Evolutionary conservation across 306 rosid species (phyloP), one percentile per base, ranked within the genome.

Genomic region (Hippophae rhamnoides): DNA sequence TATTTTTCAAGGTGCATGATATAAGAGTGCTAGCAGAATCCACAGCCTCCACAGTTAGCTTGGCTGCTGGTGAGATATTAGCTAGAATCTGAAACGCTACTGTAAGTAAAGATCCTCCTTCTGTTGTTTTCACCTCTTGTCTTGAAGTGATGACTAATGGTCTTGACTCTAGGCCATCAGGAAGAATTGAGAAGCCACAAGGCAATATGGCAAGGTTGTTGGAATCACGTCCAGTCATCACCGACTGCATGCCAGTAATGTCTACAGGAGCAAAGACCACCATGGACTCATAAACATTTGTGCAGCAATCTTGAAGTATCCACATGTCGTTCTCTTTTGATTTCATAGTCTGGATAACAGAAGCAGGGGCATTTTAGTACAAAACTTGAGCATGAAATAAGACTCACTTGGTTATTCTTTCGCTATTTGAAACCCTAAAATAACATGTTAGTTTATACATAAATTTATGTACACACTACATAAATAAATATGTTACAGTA

Each of bases 251-350:
- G 41, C 97, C 88, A 0, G 74, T 9, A 12, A 80, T 79, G 73
- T 93, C 96, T 60, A 84, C 99, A 0, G 83, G 86, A 45, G 94
- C 92, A 54, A 83, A 88, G 8, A 88, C 97, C 75, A 93, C 94
- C 90, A 77, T 82, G 25, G 99, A 93, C 65, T 93, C 99, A 6
- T 68, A 88, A 10, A 80, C 41, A 54, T 93, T 93, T 70, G 92
- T 84, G 86, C 93, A 80, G 84, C 85, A 75, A 76, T 93, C 99
- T 84, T 93, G 99, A 13, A 93, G 64, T 48, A 93, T 56, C 99
- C 97, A 93, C 86, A 75, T 76, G 68, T 74, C 81, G 64, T 72
- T 88, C 60, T 88, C 99, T 42, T 84, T 86, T 11, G 88, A 72
- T 81, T 82, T 82, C 13, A 84, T 63, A 6, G 85, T 73, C 99